phyloP scores from a whole-genome alignment of 768 basidiomycete genomes.

The Cystofilobasidium ferigula region DNA sequence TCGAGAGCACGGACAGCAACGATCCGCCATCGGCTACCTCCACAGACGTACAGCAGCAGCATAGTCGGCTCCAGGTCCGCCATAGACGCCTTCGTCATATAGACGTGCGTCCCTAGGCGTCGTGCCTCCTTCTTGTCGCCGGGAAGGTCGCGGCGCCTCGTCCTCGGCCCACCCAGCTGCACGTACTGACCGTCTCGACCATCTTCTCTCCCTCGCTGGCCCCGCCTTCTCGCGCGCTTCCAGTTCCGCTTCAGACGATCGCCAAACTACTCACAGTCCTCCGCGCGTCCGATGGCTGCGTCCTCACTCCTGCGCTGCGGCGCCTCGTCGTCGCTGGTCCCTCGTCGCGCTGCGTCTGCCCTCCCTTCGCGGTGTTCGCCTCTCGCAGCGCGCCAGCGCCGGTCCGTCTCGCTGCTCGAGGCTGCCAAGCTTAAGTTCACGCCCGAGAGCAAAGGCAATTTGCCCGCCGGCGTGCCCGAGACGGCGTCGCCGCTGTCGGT shows the following conservation, averaged over 20 bases:
- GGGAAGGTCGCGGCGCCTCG: too few relatives aligned
- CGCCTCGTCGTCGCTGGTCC: neutral
- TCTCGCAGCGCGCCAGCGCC: neutral
- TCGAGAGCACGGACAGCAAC: too few relatives aligned
- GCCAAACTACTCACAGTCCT: too few relatives aligned
- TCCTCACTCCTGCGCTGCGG: neutral
- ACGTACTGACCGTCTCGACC: too few relatives aligned
- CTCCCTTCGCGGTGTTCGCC: neutral
- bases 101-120: too few relatives aligned
- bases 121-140: too few relatives aligned
- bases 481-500: conserved; percentile 48
- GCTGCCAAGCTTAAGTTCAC: neutral
- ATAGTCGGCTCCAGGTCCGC: too few relatives aligned
- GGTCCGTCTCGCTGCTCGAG: neutral
- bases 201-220: neutral
- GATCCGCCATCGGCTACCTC: too few relatives aligned
- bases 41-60: too few relatives aligned
- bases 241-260: too few relatives aligned
- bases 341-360: neutral
- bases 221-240: neutral
- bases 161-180: too few relatives aligned
- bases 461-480: neutral
- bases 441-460: neutral
- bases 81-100: too few relatives aligned
- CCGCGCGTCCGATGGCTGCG: neutral